Base-by-base conservation (phyloP, 257 asterid genomes). In the Solanum medicagineum region DNA sequence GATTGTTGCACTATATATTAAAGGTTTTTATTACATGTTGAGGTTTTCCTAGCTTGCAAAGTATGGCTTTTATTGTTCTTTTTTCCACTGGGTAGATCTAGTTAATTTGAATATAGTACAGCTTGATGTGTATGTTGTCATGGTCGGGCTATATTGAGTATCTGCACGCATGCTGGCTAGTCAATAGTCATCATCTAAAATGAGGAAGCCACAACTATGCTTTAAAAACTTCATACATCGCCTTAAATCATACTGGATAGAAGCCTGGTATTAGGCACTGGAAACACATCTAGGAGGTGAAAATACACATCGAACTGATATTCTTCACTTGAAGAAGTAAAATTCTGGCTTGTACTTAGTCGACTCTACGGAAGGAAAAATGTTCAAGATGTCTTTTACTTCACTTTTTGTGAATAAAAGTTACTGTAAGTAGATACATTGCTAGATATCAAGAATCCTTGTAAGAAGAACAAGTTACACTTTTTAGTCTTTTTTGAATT, bases 121-220 rank as follows among this genome's bases (percentile, higher is more conserved):
- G 85, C 88, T 55, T 86, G 87, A 40, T 84, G 66, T 87, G 81
- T 56, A 85, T 47, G 71, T 66, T 60, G 73, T 10, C 55, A 54
- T 19, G 17, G 42, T 54, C 73, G 22, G 69, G 85, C 83, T 65
- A 20, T 55, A 19, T 81, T 1, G 63, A 15, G 83, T 15, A 51
- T 77, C 83, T 51, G 24, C 45, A 6, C 2, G 3, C 16, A 8
- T 77, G 22, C 81, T 65, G 44, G 81, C 62, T 47, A 66, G 29
- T 26, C 29, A 26, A 16, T 77, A 0, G 29, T 47, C 45, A 77
- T 77, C 45, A 77, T 77, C 62, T 24, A 2, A 77, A 77, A 14
- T 65, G 73, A 20, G n/a, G n/a, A 59, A 59, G 66, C 14, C 66
- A 29, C 29, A 29, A 29, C 29, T 29, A 29, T 29, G 22, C 4